Base-by-base conservation (phyloP, 305 asterid species). In the Stenogyne calaminthoides region DNA sequence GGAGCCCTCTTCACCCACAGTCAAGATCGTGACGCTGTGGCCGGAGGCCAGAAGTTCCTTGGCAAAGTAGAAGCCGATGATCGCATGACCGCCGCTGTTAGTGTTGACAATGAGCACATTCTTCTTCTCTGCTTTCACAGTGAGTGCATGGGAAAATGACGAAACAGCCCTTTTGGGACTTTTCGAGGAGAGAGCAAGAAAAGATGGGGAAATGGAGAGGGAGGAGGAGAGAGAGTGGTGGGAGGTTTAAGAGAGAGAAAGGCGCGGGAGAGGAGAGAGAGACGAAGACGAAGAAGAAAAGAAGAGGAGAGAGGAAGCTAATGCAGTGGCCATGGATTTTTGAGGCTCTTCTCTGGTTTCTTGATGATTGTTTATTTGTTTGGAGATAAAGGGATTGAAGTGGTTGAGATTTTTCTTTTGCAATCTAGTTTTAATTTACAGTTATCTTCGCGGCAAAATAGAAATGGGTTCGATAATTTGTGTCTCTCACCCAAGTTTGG, bases 31-130 rank as follows among this genome's bases (percentile, higher is more conserved):
- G 78, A 91, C 97, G 14, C 69, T 80, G 54, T 94, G 97, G 22
- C 96, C 96, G 29, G 89, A 76, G 74, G 88, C 84, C 25, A 91
- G 86, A 76, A 94, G 96, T 3, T 94, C 90, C 84, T 94, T 94
- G 1, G 97, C 97, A 5, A 94, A 90, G 83, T 91, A 88, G 83
- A 91, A 94, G 6, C 97, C 99, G 49, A 94, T 88, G 79, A 94
- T 86, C 3, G 99, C 97, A 76, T 94, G 99, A 47, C 90, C 99
- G 3, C 99, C 99, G n/a, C 97, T 90, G 81, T 90, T 84, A 7
- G 99, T 88, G 75, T 94, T 94, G 60, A 91, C 92, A 42, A 94
- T 88, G 65, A 91, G 93, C 74, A 91, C 97, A 57, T 80, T 90
- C 83, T 88, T 91, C 88, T 91, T 94, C 89, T 88, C 92, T 55